These are phyloP conservation scores for Solanum pennellii DNA, from an alignment of 257 asterid genomes.

Conservation along the genomic window DNA sequence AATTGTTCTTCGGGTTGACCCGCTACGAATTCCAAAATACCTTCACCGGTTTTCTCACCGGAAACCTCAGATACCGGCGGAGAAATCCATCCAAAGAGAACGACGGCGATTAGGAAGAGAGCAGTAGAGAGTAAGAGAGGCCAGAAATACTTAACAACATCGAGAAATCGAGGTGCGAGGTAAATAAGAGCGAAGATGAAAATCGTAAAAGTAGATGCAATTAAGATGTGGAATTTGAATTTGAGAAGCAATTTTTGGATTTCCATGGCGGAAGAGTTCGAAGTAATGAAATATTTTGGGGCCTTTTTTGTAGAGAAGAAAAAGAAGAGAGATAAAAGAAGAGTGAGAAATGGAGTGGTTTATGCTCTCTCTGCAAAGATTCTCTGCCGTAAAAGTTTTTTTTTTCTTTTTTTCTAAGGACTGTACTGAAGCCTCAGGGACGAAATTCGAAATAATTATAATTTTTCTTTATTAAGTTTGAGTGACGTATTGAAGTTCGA, in stretches of 20 bases:
- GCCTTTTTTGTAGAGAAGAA: background rate
- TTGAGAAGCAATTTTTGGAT: constrained; percentile 36
- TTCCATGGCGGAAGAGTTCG: constrained; percentile 34
- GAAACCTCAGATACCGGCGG: constrained; percentile 29
- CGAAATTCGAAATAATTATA: background rate
- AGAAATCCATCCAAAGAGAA: constrained; percentile 42
- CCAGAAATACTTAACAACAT: constrained; percentile 46
- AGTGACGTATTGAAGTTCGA: no score
- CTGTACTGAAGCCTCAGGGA: background rate
- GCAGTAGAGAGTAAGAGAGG: constrained; percentile 71
- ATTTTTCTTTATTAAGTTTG: no score
- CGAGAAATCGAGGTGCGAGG: constrained; percentile 46
- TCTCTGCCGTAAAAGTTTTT: constrained; percentile 18
- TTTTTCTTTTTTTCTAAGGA: background rate
- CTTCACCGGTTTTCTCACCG: constrained; percentile 51
- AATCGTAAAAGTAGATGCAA: constrained; percentile 1
- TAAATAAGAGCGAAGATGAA: constrained; percentile 9
- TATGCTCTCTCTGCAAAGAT: constrained; percentile 35
- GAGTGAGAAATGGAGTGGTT: background rate
- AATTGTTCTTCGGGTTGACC: constrained; percentile 40
- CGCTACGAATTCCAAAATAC: constrained; percentile 45
- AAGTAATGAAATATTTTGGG: background rate
- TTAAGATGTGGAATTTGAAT: constrained; percentile 40
- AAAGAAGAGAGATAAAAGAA: background rate
- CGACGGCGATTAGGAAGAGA: constrained; percentile 40